These are phyloP conservation scores for Periconia sp. DNA, from an alignment of 2,329 filamentous ascomycete genomes.

Conservation along the genomic window DNA sequence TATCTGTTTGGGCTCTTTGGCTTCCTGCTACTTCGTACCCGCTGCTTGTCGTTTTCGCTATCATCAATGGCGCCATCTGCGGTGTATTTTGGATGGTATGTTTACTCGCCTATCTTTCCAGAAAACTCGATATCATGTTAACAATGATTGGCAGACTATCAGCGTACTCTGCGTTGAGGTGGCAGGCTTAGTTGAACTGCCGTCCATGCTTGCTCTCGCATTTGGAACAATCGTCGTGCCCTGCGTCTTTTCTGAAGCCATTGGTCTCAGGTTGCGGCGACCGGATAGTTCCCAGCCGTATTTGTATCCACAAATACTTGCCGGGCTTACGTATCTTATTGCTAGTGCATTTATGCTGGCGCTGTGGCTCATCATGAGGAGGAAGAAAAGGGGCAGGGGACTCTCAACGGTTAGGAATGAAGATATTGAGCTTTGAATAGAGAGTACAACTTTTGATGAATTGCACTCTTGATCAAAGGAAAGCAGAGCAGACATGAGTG, in stretches of 20 bases:
- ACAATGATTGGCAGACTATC: no score
- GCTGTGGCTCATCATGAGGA: no score
- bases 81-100: constrained; percentile 57
- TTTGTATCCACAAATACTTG: constrained; percentile 49
- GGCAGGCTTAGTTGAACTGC: constrained; percentile 48
- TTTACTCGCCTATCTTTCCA: constrained; percentile 2
- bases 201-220: constrained; percentile 47
- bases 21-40: constrained; percentile 52
- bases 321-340: constrained; percentile 42
- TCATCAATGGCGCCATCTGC: constrained; percentile 52
- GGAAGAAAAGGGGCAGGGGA: no score
- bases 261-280: constrained; percentile 49
- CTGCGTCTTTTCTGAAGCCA: constrained; percentile 47
- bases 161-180: constrained; percentile 50
- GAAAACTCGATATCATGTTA: constrained; percentile 16
- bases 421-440: no score
- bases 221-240: constrained; percentile 45
- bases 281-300: constrained; percentile 32
- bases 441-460: no score
- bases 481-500: no score
- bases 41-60: constrained; percentile 51
- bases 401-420: no score
- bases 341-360: constrained; percentile 44
- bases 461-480: no score
- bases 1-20: constrained; percentile 55